Evolutionary conservation across 148 eudicot species (phyloP).

Genomic region (Nyssa sinensis): DNA sequence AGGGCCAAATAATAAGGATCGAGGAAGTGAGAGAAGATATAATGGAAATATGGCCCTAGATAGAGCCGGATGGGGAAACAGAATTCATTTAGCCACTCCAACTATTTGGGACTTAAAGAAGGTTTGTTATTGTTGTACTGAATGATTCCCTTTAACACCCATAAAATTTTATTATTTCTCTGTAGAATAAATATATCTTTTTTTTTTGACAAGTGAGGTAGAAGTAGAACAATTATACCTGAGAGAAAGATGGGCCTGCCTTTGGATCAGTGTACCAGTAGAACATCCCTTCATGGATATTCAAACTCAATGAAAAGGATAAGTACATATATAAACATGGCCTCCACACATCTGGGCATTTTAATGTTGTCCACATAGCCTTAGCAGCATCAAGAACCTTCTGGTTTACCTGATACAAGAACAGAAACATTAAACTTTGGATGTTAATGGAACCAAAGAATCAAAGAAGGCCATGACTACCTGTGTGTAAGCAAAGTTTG

Average conservation of each 20-base stretch:
- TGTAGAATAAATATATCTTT: too few relatives aligned
- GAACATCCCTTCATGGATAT: constrained; percentile 83
- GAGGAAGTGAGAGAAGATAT: neutral
- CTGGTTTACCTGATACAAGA: constrained; percentile 49
- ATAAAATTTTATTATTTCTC: too few relatives aligned
- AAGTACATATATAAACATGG: constrained; percentile 90
- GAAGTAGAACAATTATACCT: constrained; percentile 43
- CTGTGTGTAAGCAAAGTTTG: constrained; percentile 56
- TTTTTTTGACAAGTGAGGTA: too few relatives aligned
- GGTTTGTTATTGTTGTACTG: too few relatives aligned
- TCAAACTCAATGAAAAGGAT: constrained; percentile 63
- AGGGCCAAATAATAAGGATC: neutral
- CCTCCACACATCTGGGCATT: constrained; percentile 77
- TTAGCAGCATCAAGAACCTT: constrained; percentile 58
- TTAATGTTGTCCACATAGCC: constrained; percentile 82
- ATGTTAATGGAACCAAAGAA: neutral
- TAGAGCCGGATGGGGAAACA: too few relatives aligned
- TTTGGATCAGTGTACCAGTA: constrained; percentile 86
- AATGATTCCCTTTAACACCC: too few relatives aligned
- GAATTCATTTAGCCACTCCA: too few relatives aligned
- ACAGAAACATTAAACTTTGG: constrained; percentile 6
- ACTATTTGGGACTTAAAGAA: too few relatives aligned
- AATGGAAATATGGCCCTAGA: neutral
- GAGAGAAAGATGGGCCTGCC: constrained; percentile 71
- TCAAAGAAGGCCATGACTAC: constrained; percentile 31